A percentile compares a stretch with the other conserved stretches of the same genome.
phyloP scores from a whole-genome alignment of 805 yeast species.

The Monosporozyma servazzii region DNA sequence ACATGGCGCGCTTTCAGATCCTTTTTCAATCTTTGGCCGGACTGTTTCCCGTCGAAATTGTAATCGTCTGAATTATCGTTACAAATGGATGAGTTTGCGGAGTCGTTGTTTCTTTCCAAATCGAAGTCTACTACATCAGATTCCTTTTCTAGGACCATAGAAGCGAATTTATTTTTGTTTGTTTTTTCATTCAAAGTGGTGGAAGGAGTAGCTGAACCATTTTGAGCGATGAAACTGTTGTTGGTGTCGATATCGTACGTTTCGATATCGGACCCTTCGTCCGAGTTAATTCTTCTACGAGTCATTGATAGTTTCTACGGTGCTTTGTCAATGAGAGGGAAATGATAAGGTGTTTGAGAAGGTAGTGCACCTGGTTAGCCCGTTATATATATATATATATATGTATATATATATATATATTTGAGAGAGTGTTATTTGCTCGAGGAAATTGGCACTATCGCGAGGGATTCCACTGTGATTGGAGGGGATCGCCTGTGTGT shows the following conservation, averaged over 20 bases:
- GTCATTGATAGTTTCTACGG: neutral
- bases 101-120: conserved; percentile 4
- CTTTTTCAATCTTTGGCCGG: conserved; percentile 17
- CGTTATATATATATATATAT: too few species aligned
- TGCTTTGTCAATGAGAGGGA: neutral
- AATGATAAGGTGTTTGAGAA: too few species aligned
- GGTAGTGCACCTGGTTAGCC: too few species aligned
- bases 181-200: neutral
- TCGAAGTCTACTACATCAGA: conserved; percentile 4
- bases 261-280: neutral
- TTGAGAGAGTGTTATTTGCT: too few species aligned
- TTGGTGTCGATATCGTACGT: neutral
- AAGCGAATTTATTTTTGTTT: neutral
- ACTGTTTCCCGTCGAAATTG: conserved; percentile 12
- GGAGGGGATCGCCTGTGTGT: neutral
- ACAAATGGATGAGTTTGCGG: too few species aligned
- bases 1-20: conserved; percentile 46
- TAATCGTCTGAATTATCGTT: conserved; percentile 1
- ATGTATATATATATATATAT: too few species aligned
- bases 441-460: too few species aligned
- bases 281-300: neutral
- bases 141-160: conserved; percentile 1
- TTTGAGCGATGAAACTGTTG: neutral
- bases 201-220: neutral
- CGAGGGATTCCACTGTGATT: too few species aligned